Conservation (phyloP, 78 protist genomes). For the Pelomyxa schiedti region DNA sequence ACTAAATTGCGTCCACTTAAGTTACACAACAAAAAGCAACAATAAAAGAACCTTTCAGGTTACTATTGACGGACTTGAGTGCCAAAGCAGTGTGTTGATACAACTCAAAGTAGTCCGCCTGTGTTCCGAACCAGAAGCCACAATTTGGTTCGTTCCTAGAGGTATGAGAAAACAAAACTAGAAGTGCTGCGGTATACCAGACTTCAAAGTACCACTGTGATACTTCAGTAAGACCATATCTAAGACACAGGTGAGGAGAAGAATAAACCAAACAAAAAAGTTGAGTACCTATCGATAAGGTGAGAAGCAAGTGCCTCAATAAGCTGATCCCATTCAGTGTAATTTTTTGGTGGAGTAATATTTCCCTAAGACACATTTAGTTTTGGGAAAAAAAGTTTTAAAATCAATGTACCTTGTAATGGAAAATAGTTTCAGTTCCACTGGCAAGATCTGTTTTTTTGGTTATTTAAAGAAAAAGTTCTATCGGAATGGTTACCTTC, state of each 20-base stretch:
- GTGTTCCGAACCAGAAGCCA: neutral
- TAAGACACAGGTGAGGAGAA: too few species aligned
- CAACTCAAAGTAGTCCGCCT: neutral
- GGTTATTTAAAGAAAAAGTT: too few species aligned
- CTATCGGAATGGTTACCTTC: too few species aligned
- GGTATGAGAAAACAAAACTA: too few species aligned
- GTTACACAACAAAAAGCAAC: too few species aligned
- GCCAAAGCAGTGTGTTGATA: neutral
- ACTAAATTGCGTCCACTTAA: neutral
- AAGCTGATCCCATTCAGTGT: neutral
- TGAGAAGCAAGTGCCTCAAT: neutral
- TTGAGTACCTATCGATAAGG: too few species aligned
- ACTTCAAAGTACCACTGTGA: conserved; percentile 1
- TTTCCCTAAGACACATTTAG: too few species aligned
- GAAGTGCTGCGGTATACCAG: too few species aligned
- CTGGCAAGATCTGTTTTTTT: neutral
- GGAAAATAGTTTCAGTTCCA: neutral
- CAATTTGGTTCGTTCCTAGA: conserved; percentile 14
- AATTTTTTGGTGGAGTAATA: neutral
- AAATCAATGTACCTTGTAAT: too few species aligned
- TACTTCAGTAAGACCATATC: conserved; percentile 10
- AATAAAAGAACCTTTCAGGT: too few species aligned
- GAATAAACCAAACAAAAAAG: too few species aligned
- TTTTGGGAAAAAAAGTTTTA: too few species aligned
- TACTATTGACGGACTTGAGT: neutral